Evolutionary conservation across 2,329 filamentous ascomycete species (phyloP).

Genomic region (Bipolaris oryzae): DNA sequence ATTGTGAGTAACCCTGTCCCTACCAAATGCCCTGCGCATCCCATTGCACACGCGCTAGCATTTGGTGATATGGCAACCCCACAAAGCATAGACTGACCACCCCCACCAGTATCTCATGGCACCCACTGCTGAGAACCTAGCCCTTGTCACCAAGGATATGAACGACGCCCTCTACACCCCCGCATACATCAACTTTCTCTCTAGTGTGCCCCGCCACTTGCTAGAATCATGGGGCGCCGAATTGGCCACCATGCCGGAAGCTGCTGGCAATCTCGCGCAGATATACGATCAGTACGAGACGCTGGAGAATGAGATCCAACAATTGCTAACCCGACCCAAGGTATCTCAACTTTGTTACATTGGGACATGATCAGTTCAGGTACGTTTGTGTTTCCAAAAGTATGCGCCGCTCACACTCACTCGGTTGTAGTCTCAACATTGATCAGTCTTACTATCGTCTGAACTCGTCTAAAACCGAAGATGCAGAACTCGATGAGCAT

Average conservation of each 20-base stretch:
- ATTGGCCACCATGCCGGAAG: conserved; percentile 76
- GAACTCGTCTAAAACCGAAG: conserved; percentile 89
- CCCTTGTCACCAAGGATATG: conserved; percentile 83
- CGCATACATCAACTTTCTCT: conserved; percentile 96
- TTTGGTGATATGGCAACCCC: too few relatives aligned
- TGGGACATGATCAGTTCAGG: conserved; percentile 6
- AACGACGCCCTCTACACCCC: conserved; percentile 83
- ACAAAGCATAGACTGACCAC: conserved; percentile 19
- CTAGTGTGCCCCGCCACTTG: conserved; percentile 85
- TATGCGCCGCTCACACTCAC: not conserved
- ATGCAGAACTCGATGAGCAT: conserved; percentile 84
- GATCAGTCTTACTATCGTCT: conserved; percentile 85
- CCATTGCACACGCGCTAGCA: not conserved
- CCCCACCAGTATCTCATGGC: conserved; percentile 97
- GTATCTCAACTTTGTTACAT: conserved; percentile 6
- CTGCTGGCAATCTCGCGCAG: conserved; percentile 87
- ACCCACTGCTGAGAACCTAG: conserved; percentile 79
- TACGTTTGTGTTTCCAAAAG: not conserved
- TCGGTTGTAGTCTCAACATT: conserved; percentile 62
- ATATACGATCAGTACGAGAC: conserved; percentile 75
- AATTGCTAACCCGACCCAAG: not conserved
- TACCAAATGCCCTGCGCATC: not conserved
- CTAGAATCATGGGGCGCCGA: conserved; percentile 94
- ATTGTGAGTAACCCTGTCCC: not conserved
- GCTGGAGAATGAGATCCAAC: not conserved